These are phyloP conservation scores for Fusarium zealandicum DNA, from an alignment of 2,329 filamentous ascomycete genomes.

Conservation along the genomic window DNA sequence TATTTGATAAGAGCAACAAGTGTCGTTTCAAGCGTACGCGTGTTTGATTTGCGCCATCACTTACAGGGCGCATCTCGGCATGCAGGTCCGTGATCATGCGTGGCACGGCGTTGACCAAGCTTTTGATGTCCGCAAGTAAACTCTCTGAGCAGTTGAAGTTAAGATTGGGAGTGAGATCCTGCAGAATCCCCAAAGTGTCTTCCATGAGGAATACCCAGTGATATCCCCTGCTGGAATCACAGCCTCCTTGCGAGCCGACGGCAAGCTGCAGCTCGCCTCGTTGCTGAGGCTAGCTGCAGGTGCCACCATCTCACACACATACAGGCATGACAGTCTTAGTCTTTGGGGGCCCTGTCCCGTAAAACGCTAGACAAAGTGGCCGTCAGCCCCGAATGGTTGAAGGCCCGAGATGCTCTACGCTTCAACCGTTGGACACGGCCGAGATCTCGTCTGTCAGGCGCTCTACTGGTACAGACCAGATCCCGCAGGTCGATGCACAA, in stretches of 20 bases:
- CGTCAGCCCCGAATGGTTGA: conserved; percentile 20
- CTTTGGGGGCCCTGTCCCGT: conserved; percentile 3
- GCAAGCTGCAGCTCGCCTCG: conserved; percentile 32
- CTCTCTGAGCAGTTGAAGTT: background rate
- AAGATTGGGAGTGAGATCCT: background rate
- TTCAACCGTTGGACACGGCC: conserved; percentile 8
- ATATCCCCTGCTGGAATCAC: background rate
- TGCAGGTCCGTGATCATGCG: background rate
- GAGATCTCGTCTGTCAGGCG: conserved; percentile 15
- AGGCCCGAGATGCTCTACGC: conserved; percentile 12
- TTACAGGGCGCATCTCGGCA: background rate
- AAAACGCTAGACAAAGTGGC: conserved; percentile 13
- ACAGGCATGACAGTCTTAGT: conserved; percentile 7
- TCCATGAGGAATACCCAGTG: background rate
- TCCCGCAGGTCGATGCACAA: conserved; percentile 17
- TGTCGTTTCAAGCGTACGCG: too few relatives aligned
- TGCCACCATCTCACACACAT: conserved; percentile 14
- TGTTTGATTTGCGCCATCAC: too few relatives aligned
- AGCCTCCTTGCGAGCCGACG: conserved; percentile 8
- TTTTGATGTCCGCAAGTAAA: background rate
- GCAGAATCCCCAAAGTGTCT: background rate
- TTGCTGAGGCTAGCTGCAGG: conserved; percentile 32
- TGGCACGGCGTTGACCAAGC: background rate
- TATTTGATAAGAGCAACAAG: too few relatives aligned
- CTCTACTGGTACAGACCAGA: conserved; percentile 11